Base-by-base conservation (phyloP, 345 rosid genomes). In the Brassica juncea region DNA sequence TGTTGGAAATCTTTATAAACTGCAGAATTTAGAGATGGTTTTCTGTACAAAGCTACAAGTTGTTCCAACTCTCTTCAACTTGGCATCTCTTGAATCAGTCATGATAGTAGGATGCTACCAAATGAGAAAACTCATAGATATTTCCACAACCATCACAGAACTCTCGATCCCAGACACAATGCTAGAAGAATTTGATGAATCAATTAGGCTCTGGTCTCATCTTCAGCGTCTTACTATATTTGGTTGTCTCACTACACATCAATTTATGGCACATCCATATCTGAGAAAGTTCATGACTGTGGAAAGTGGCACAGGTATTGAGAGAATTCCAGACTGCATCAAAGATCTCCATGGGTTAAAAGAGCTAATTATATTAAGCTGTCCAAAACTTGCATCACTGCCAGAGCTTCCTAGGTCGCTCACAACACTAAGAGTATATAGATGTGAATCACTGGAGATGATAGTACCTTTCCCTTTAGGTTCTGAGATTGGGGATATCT, bases 361-460 rank as follows among this genome's bases (percentile, higher is more conserved):
- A 5, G 9, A 2, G 16, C 44, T 15, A 31, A 7, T 2, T 15
- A 64, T 63, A 63, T 5, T 8, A 57, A 42, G 31, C 2, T 76
- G 74, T 21, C 23, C 67, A 67, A 75, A 75, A 67, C 32, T 75
- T 37, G 23, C 58, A 27, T 75, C 67, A 67, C 47, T 75, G 1
- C 44, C 79, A 0, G 67, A 67, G 67, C 60, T 75, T 10, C 73
- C 67, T 57, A 0, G 44, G 44, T 66, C 72, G 7, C 78, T 75
- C 32, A 58, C 0, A 39, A 2, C 4, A 8, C 66, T 76, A 60
- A 0, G 0, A 1, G 74, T 69, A 60, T 4, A 12, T 0, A 21
- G 0, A 21, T 76, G 80, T 68, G 69, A 47, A 31, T 76, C 74
- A 30, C 7, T 76, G 12, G 25, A 44, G 80, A 76, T 28, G 1